Evolutionary conservation across 31 red algal species (phyloP), one percentile per base, ranked within the genome.

Genomic region (Bonnemaisonia californica): DNA sequence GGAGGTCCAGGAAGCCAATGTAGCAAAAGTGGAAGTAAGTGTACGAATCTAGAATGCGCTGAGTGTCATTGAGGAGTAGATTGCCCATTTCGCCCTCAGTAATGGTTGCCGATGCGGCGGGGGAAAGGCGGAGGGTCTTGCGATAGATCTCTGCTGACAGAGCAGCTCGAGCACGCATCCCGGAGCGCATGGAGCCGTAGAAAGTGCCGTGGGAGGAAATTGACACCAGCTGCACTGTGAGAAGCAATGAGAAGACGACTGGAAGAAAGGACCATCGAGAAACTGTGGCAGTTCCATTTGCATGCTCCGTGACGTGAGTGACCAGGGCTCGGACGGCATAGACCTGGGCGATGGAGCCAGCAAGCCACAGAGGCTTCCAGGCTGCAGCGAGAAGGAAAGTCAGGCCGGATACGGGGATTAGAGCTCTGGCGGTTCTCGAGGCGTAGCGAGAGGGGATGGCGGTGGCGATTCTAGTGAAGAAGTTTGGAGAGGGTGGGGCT

Each of bases 21-120:
- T 47, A 57, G 23, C 73, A 74, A 38, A 80, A 86, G 54, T 89
- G 75, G 61, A 86, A 67, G 31, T 80, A 78, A 3, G 74, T 70
- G 3, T 59, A 73, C 24, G 83, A 76, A 38, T 86, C 83, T 1
- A 62, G 42, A 3, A 85, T 41, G 22, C 82, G 82, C 34, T 67
- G 62, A 67, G 66, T 54, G 34, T 82, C 78, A 33, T 67, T 82
- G 62, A 69, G 21, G 5, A 82, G 39, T 21, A 82, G 41, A 69
- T 82, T 82, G 62, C 39, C 78, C 21, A 82, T n/a, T 34, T 67
- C 62, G 8, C 78, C 78, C 3, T 64, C 59, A 16, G 78, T 37
- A 2, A 82, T 40, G 23, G 24, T 41, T 26, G 69, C 31, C 38
- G 21, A 27, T 19, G 78, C 51, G 27, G 62, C 30, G 24, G 66